Base-by-base conservation (phyloP, 2,329 filamentous ascomycete species). In the Ceratocystis lukuohia region DNA sequence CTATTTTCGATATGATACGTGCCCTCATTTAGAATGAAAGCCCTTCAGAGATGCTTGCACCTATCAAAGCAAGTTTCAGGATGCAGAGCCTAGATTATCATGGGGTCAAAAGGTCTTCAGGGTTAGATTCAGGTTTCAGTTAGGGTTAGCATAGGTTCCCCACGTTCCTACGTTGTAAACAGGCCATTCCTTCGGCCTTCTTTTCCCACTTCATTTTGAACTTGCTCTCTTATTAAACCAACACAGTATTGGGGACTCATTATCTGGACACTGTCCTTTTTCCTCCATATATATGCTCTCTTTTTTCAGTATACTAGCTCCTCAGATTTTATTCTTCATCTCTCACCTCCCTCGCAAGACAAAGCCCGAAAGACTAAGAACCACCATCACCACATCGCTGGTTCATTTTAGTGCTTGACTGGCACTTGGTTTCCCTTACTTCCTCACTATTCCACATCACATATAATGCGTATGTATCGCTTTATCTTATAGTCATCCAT, bases 281-380 rank as follows among this genome's bases (percentile, higher is more conserved):
- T 15, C 5, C 15, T 57, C 53, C 6, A n/a, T 50, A n/a, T 50
- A 50, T 50, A n/a, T 17, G 22, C 53, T 30, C 17, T n/a, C 53
- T 30, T 17, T 5, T n/a, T 30, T 28, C 8, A 57, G 53, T 57
- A 57, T 57, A 57, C 53, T 30, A 57, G 53, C 25, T 57, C 25
- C 30, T 57, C 22, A 57, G 53, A 22, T 57, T 57, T 57, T 57
- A 57, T 57, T 30, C 25, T 57, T 57, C 25, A 57, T 57, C 25
- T 57, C 53, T n/a, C 53, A 30, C 30, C 25, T 20, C 20, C 46
- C 46, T 20, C 2, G 46, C 46, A n/a, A 12, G 46, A 22, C 46
- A 37, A 37, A 8, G 10, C 37, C 37, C 8, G 10, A 37, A 37
- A 37, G 37, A 37, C 37, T 12, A 12, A 12, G 10, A 37, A 22